These are phyloP conservation scores for Kluyveromyces lactis DNA, from an alignment of 805 yeast species.

Conservation along the genomic window DNA sequence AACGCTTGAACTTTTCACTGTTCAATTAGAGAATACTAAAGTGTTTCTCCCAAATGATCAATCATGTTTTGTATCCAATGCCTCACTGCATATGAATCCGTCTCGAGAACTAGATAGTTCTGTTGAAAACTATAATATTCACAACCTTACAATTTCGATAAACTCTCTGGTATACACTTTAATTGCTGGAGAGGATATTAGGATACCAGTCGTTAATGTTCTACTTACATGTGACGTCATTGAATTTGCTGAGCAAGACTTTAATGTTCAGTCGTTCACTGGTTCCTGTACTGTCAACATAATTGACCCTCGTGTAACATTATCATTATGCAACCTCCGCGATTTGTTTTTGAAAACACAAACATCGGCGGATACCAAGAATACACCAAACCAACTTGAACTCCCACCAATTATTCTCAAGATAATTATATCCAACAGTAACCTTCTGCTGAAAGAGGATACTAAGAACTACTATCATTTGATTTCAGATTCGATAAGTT, in stretches of 20 bases:
- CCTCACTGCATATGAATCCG: slow-evolving; percentile 16
- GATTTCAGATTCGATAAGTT: no score
- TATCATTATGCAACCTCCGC: slow-evolving; percentile 15
- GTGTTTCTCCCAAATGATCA: slow-evolving; percentile 11
- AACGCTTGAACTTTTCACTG: not conserved
- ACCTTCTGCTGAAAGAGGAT: no score
- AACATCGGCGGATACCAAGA: no score
- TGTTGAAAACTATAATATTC: not conserved
- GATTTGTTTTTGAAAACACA: not conserved
- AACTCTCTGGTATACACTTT: slow-evolving; percentile 16
- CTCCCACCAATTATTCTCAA: no score
- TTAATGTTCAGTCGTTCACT: slow-evolving; percentile 13
- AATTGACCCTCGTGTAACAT: slow-evolving; percentile 24
- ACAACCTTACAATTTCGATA: slow-evolving; percentile 19
- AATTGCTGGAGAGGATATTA: slow-evolving; percentile 15
- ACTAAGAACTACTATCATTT: no score
- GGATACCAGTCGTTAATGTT: slow-evolving; percentile 24
- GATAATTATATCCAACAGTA: no score
- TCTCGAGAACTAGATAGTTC: slow-evolving; percentile 9
- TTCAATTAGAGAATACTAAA: slow-evolving; percentile 25
- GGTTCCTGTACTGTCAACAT: slow-evolving; percentile 19
- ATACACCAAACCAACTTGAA: no score
- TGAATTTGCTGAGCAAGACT: slow-evolving; percentile 12
- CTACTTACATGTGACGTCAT: slow-evolving; percentile 22
- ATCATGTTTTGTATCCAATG: slow-evolving; percentile 19